phyloP scores from a whole-genome alignment of 1,284 basidiomycete genomes.

The Exobasidium rhododendri region DNA sequence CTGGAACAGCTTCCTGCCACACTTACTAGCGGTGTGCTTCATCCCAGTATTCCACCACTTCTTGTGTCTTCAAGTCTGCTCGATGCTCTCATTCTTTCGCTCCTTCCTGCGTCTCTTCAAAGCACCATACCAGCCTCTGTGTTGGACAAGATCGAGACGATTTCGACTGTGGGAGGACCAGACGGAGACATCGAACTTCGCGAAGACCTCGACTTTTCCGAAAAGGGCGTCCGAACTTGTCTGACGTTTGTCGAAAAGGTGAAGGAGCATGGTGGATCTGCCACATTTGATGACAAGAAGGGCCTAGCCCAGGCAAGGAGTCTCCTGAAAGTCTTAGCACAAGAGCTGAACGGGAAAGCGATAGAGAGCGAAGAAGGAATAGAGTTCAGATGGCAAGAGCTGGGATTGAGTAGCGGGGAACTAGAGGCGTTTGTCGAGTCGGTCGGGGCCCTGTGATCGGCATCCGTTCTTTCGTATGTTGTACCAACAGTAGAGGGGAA shows the following conservation, averaged over 20 bases:
- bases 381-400: conserved; percentile 14
- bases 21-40: conserved; percentile 20
- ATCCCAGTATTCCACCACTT: conserved; percentile 48
- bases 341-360: not conserved
- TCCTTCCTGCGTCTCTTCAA: conserved; percentile 23
- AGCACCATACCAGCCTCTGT: conserved; percentile 21
- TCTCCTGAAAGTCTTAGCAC: not conserved
- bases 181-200: conserved; percentile 65
- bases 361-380: not conserved
- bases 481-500: too few species aligned
- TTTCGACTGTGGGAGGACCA: conserved; percentile 60
- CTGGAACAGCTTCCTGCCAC: conserved; percentile 51
- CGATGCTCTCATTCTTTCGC: conserved; percentile 40
- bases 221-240: conserved; percentile 69
- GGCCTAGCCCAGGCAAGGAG: not conserved
- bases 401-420: conserved; percentile 13
- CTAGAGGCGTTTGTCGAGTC: not conserved
- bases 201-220: conserved; percentile 73
- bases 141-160: conserved; percentile 12
- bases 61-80: conserved; percentile 38
- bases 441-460: not conserved
- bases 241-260: conserved; percentile 31
- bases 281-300: conserved; percentile 1
- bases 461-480: too few species aligned
- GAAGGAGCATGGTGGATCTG: conserved; percentile 4